Conservation (phyloP, 306 rosid species). For the Corylus heterophylla region DNA sequence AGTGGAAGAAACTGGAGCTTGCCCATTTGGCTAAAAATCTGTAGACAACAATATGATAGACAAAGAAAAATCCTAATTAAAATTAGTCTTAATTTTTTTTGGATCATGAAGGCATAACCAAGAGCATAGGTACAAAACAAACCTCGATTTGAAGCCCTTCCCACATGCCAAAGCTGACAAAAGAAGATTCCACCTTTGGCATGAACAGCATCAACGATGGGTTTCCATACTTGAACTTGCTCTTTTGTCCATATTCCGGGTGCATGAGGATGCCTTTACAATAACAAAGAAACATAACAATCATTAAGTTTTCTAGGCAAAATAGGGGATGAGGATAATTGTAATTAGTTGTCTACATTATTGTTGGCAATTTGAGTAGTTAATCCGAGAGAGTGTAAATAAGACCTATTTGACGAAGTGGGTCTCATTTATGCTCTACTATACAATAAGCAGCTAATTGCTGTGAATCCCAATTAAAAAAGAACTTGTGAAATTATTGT, state of each 20-base stretch:
- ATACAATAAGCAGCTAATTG: too few relatives aligned
- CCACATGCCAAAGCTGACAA: too few relatives aligned
- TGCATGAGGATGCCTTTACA: constrained; percentile 28
- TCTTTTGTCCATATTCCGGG: constrained; percentile 54
- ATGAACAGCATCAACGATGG: too few relatives aligned
- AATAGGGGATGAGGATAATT: not conserved
- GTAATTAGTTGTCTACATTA: not conserved
- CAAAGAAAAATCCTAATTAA: not conserved
- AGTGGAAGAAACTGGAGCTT: constrained; percentile 55
- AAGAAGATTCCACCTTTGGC: too few relatives aligned
- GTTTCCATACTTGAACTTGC: constrained; percentile 57
- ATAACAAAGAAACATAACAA: not conserved
- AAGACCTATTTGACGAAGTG: too few relatives aligned
- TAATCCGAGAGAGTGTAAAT: too few relatives aligned
- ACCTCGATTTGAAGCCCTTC: too few relatives aligned
- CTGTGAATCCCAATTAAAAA: too few relatives aligned
- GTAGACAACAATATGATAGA: not conserved
- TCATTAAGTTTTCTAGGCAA: not conserved
- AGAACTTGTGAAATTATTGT: not conserved
- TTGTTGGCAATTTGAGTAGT: too few relatives aligned
- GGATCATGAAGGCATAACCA: too few relatives aligned
- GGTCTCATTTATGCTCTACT: too few relatives aligned
- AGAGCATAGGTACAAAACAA: too few relatives aligned
- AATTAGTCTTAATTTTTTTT: not conserved
- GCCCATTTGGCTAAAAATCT: constrained; percentile 30